Percentiles rank a stretch among this genome's conserved stretches.
Conservation (phyloP, 352 stramenopile species). For the Globisporangium echinulatum region DNA sequence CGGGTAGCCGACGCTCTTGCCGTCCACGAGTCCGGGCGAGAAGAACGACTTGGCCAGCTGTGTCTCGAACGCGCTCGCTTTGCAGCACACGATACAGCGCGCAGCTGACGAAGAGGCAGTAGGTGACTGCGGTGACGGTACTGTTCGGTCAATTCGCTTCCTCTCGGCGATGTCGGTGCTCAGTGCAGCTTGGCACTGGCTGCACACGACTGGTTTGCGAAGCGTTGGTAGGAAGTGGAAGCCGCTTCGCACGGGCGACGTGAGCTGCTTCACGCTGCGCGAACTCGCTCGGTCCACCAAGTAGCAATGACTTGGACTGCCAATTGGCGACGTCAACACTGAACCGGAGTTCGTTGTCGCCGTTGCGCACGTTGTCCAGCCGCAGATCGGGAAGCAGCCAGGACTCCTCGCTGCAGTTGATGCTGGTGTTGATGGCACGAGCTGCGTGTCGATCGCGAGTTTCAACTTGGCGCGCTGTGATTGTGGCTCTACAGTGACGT, state of each 20-base stretch:
- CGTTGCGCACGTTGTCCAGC: constrained; percentile 1
- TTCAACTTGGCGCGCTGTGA: background rate
- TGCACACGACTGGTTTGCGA: constrained; percentile 7
- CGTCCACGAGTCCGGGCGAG: constrained; percentile 6
- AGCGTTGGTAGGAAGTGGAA: constrained; percentile 3
- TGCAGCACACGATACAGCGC: constrained; percentile 15
- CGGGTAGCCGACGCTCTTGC: constrained; percentile 15
- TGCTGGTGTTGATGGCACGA: background rate
- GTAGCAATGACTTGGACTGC: constrained; percentile 6
- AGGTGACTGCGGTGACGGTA: background rate
- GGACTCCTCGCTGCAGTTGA: background rate
- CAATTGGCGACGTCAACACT: constrained; percentile 1
- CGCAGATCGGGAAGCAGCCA: constrained; percentile 6
- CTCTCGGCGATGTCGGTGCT: background rate
- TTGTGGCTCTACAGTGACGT: background rate
- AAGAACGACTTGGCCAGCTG: constrained; percentile 19
- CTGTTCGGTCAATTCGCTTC: background rate
- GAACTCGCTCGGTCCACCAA: background rate
- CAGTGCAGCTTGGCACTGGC: constrained; percentile 3
- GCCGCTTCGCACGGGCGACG: background rate
- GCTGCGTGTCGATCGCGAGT: constrained; percentile 3
- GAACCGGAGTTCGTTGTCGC: background rate
- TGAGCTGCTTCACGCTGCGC: background rate
- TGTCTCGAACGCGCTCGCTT: constrained; percentile 11
- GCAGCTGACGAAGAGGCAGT: background rate